Conservation (phyloP, 805 yeast species). For the Saturnispora besseyi region DNA sequence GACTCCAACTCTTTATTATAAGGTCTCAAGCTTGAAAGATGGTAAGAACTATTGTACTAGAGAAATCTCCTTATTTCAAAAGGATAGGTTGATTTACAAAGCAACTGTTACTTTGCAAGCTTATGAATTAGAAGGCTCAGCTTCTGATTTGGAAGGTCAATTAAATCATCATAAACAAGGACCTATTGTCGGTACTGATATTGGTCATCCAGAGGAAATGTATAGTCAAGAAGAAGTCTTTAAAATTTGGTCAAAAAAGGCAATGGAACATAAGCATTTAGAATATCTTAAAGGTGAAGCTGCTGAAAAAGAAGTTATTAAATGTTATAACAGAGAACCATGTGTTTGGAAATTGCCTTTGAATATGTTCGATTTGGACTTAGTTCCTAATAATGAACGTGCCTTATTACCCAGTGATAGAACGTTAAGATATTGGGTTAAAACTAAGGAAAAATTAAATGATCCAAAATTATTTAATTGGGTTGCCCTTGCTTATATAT, state of each 20-base stretch:
- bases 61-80: constrained; percentile 48
- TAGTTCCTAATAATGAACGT: constrained; percentile 16
- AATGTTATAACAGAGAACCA: constrained; percentile 27
- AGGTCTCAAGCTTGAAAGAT: constrained; percentile 43
- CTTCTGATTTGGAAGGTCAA: constrained; percentile 24
- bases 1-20: constrained; percentile 38
- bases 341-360: constrained; percentile 27
- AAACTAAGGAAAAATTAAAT: constrained; percentile 19
- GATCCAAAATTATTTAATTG: constrained; percentile 34
- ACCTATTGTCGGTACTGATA: constrained; percentile 25
- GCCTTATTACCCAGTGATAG: constrained; percentile 17
- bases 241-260: constrained; percentile 21
- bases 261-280: constrained; percentile 17
- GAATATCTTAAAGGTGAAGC: constrained; percentile 17
- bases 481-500: constrained; percentile 49
- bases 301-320: constrained; percentile 17
- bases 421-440: constrained; percentile 26
- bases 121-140: constrained; percentile 25
- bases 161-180: constrained; percentile 21
- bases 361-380: constrained; percentile 26
- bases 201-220: constrained; percentile 23
- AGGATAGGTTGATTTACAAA: constrained; percentile 40
- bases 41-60: constrained; percentile 46
- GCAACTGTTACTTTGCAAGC: constrained; percentile 42
- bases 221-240: constrained; percentile 23